These are phyloP conservation scores for Amylocystis lapponica DNA, from an alignment of 768 basidiomycete species.

Conservation along the genomic window DNA sequence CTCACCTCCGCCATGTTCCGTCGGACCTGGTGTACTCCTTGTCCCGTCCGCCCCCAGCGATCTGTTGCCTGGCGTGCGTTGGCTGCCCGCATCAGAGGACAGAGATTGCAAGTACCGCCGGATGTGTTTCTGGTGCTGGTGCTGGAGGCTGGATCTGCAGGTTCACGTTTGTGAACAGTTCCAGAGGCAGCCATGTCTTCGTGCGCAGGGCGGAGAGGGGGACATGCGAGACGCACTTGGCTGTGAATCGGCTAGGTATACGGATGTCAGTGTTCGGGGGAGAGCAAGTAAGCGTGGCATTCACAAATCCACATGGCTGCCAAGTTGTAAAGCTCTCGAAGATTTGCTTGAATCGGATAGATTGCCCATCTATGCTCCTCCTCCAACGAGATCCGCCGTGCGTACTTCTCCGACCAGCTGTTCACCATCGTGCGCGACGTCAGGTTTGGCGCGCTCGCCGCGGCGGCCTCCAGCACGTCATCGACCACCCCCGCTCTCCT, in stretches of 20 bases:
- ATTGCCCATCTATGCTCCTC: too few relatives aligned
- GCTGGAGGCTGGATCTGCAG: too few relatives aligned
- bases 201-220: too few relatives aligned
- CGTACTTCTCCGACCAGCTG: too few relatives aligned
- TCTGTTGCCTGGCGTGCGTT: conserved; percentile 12
- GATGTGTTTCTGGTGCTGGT: conserved; percentile 8
- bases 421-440: too few relatives aligned
- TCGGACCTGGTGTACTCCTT: conserved; percentile 4
- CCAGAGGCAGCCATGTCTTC: too few relatives aligned
- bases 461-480: conserved; percentile 5
- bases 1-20: background rate
- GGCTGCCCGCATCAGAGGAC: conserved; percentile 15
- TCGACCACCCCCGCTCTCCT: conserved; percentile 28
- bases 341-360: background rate
- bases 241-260: conserved; percentile 5
- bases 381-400: too few relatives aligned
- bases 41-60: conserved; percentile 5
- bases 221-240: too few relatives aligned
- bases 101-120: conserved; percentile 21
- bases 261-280: too few relatives aligned
- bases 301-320: background rate
- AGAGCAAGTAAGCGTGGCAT: conserved; percentile 9
- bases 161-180: too few relatives aligned
- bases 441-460: conserved; percentile 1
- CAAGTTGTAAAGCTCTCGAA: background rate